phyloP scores from a whole-genome alignment of 306 rosid species.

The Begonia fuchsioides region DNA sequence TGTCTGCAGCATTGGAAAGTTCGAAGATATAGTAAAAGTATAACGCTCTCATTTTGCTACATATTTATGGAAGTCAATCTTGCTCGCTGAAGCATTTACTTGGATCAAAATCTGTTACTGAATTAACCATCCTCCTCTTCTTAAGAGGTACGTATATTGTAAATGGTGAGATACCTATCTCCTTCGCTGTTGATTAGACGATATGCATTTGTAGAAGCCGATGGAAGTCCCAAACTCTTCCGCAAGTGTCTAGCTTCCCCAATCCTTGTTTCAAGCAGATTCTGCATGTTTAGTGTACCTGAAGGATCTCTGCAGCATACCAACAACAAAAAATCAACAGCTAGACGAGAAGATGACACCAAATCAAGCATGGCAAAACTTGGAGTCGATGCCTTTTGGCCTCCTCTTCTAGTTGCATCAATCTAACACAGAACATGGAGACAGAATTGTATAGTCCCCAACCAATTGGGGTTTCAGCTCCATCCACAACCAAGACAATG shows the following conservation, averaged over 20 bases:
- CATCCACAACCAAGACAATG: constrained; percentile 74
- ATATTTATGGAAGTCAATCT: no score
- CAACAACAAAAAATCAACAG: constrained; percentile 8
- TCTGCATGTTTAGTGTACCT: constrained; percentile 54
- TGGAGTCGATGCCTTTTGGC: constrained; percentile 37
- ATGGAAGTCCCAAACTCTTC: constrained; percentile 66
- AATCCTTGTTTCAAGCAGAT: constrained; percentile 62
- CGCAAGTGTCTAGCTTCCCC: constrained; percentile 49
- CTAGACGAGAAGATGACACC: constrained; percentile 1
- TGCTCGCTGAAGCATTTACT: no score
- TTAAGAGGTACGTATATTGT: no score
- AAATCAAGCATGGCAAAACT: constrained; percentile 5
- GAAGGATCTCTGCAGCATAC: constrained; percentile 36
- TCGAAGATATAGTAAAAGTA: no score
- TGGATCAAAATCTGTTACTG: no score
- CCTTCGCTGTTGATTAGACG: constrained; percentile 88
- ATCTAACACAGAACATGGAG: constrained; percentile 84
- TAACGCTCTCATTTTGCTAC: no score
- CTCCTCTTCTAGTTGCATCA: constrained; percentile 86
- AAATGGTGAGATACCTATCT: constrained; percentile 40
- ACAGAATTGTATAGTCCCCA: constrained; percentile 92
- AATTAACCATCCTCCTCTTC: no score
- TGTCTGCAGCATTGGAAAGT: no score
- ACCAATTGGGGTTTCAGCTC: constrained; percentile 66
- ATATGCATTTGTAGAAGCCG: constrained; percentile 57